A percentile compares a stretch with the other conserved stretches of the same genome.
Conservation (phyloP, 345 rosid species). For the Gossypium mustelinum region DNA sequence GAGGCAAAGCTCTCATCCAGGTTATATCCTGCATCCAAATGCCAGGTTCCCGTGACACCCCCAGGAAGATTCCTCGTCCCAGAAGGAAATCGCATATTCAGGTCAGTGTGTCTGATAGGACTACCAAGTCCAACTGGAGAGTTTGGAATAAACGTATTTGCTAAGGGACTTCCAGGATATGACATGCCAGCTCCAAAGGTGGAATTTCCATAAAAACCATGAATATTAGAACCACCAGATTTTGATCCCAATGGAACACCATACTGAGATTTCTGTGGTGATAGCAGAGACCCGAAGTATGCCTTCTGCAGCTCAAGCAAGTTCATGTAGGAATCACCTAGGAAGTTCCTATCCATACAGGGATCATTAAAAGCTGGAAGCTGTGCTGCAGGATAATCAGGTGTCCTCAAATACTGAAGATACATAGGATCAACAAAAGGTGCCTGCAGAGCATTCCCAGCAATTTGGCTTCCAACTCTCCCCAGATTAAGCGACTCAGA, state of each 20-base stretch:
- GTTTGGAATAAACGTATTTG: constrained; percentile 47
- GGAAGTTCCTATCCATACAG: constrained; percentile 39
- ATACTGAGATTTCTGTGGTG: constrained; percentile 61
- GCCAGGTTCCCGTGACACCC: constrained; percentile 55
- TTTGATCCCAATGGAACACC: constrained; percentile 45
- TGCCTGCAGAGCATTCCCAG: constrained; percentile 49
- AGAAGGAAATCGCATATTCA: constrained; percentile 45
- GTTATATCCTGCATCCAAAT: constrained; percentile 36
- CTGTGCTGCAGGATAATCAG: constrained; percentile 50
- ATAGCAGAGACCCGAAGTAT: constrained; percentile 45
- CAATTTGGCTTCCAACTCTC: constrained; percentile 40
- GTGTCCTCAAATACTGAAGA: constrained; percentile 49
- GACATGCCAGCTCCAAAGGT: constrained; percentile 54
- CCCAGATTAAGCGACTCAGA: constrained; percentile 43
- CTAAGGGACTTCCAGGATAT: constrained; percentile 62
- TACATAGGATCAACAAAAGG: constrained; percentile 60
- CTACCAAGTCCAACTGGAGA: constrained; percentile 52
- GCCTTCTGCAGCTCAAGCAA: constrained; percentile 60
- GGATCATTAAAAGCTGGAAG: constrained; percentile 49
- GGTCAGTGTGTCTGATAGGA: constrained; percentile 51
- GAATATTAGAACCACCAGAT: constrained; percentile 51
- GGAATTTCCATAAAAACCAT: constrained; percentile 52
- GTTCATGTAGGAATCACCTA: constrained; percentile 55
- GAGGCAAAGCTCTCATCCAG: constrained; percentile 51
- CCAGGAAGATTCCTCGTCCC: constrained; percentile 51